phyloP scores from a whole-genome alignment of 2,329 filamentous ascomycete genomes.

The Penicillium griseofulvum region DNA sequence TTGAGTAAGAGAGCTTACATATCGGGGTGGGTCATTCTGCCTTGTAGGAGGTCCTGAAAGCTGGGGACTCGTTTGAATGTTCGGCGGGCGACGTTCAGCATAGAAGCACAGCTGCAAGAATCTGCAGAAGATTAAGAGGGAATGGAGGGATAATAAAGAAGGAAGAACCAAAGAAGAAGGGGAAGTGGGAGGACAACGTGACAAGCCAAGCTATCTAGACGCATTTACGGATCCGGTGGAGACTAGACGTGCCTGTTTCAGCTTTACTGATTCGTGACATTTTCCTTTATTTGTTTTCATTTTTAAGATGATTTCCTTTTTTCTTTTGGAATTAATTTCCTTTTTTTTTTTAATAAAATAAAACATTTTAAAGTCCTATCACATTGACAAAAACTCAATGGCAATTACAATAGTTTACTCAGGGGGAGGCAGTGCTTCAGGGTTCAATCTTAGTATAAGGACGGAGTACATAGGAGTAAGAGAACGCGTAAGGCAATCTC shows the following conservation, averaged over 20 bases:
- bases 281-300: not conserved
- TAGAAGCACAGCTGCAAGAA: conserved; percentile 36
- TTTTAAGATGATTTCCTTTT: not conserved
- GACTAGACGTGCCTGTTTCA: conserved; percentile 33
- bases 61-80: conserved; percentile 45
- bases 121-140: conserved; percentile 25
- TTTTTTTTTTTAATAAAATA: not conserved
- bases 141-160: conserved; percentile 19
- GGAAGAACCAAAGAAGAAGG: conserved; percentile 18
- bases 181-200: conserved; percentile 22
- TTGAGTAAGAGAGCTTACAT: conserved; percentile 34
- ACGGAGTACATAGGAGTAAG: not conserved
- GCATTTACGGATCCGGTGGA: conserved; percentile 29
- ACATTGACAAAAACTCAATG: not conserved
- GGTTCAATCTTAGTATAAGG: not conserved
- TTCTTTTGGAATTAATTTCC: not conserved
- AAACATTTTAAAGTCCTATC: not conserved
- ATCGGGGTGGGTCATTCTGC: conserved; percentile 48
- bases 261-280: conserved; percentile 28
- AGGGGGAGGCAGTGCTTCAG: conserved; percentile 3
- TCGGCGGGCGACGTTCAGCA: conserved; percentile 45
- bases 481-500: conserved; percentile 7
- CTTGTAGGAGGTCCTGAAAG: conserved; percentile 47
- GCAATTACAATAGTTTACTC: not conserved
- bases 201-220: conserved; percentile 21